Conservation (phyloP, 164 flowering plant species). For the Vitis cinerea region DNA sequence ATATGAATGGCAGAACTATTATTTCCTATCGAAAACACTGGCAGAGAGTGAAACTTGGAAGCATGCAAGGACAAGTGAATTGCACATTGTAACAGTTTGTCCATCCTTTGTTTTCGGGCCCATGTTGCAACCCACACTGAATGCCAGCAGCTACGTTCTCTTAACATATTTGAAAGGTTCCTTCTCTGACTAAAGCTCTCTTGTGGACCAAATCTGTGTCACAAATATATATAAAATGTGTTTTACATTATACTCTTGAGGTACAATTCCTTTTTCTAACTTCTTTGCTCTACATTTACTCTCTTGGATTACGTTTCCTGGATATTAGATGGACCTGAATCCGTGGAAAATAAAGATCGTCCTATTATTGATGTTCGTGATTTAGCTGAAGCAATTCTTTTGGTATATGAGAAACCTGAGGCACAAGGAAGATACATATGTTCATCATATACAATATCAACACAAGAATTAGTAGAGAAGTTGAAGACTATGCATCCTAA, state of each 20-base stretch:
- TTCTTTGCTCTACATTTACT: too few relatives aligned
- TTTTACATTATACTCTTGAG: too few relatives aligned
- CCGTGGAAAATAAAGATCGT: constrained; percentile 16
- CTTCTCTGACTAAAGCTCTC: neutral
- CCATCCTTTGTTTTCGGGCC: constrained; percentile 22
- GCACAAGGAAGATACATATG: constrained; percentile 38
- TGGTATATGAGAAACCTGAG: constrained; percentile 31
- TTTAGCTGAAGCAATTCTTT: constrained; percentile 27
- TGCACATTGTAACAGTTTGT: constrained; percentile 14
- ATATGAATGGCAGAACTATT: constrained; percentile 13
- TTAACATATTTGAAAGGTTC: constrained; percentile 8
- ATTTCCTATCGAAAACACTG: constrained; percentile 14
- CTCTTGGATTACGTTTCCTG: too few relatives aligned
- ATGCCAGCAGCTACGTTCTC: constrained; percentile 15
- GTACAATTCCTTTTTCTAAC: too few relatives aligned
- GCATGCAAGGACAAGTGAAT: constrained; percentile 7
- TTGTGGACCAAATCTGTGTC: too few relatives aligned
- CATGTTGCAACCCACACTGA: constrained; percentile 16
- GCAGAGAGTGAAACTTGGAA: constrained; percentile 18
- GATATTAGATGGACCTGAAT: constrained; percentile 19
- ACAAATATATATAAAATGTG: too few relatives aligned
- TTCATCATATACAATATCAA: neutral
- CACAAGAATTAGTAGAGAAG: constrained; percentile 22
- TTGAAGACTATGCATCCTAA: constrained; percentile 30
- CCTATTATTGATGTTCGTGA: constrained; percentile 38